Evolutionary conservation across 139 green algal genomes (phyloP).

Genomic region (Coccomyxa sp.): DNA sequence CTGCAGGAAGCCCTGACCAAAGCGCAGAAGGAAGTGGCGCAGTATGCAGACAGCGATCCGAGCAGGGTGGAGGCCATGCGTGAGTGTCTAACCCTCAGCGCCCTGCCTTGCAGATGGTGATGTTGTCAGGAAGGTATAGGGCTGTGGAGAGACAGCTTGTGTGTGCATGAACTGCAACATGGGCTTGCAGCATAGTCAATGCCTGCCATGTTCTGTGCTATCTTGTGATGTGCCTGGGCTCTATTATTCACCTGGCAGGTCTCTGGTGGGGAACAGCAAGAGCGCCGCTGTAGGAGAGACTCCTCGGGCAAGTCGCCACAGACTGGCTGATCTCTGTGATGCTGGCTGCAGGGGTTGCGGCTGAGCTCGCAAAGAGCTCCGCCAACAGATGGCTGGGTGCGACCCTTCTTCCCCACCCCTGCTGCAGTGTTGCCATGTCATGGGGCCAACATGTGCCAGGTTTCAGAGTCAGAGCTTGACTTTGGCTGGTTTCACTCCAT

Average conservation of each 20-base stretch:
- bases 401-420: neutral
- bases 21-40: slow-evolving; percentile 35
- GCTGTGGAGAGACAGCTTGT: slow-evolving; percentile 3
- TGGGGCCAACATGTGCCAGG: too few relatives aligned
- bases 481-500: neutral
- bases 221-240: neutral
- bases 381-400: slow-evolving; percentile 67
- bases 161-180: too few relatives aligned
- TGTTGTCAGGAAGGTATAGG: neutral
- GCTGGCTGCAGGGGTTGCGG: slow-evolving; percentile 22
- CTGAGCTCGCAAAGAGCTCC: slow-evolving; percentile 30
- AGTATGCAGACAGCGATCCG: slow-evolving; percentile 62
- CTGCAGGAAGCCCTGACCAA: slow-evolving; percentile 28
- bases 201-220: neutral
- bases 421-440: neutral
- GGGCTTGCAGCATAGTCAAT: neutral
- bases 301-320: neutral
- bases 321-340: too few relatives aligned
- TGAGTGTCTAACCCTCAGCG: slow-evolving; percentile 1
- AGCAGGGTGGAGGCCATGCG: slow-evolving; percentile 38
- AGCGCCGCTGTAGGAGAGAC: too few relatives aligned
- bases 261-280: neutral
- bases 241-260: neutral
- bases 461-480: neutral
- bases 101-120: neutral